Evolutionary conservation across 83 land plant species (phyloP).

Genomic region (Thuja plicata): DNA sequence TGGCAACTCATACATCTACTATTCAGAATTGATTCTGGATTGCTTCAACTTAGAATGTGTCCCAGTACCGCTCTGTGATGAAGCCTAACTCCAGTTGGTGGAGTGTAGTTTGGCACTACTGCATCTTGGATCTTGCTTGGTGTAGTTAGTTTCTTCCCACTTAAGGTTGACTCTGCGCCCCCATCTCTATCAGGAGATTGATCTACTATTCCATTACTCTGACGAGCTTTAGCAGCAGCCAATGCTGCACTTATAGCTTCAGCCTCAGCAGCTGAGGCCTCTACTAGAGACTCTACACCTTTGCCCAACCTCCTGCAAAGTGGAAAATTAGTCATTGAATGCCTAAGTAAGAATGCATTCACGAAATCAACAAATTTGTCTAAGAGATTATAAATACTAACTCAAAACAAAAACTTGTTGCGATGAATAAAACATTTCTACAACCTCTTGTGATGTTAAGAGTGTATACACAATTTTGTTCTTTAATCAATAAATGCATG

Average conservation of each 20-base stretch:
- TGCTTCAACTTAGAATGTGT: not conserved
- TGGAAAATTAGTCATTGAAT: not conserved
- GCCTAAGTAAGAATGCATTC: not conserved
- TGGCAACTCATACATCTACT: not conserved
- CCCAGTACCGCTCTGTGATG: conserved; percentile 83
- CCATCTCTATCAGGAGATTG: conserved; percentile 61
- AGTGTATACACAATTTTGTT: not conserved
- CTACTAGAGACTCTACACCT: conserved; percentile 87
- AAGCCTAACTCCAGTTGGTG: conserved; percentile 73
- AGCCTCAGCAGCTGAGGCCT: conserved; percentile 90
- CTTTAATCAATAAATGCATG: not conserved
- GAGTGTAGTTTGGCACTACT: conserved; percentile 36
- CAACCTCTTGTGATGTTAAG: not conserved
- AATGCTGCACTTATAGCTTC: conserved; percentile 88
- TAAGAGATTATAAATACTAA: not conserved
- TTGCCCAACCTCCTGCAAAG: conserved; percentile 55
- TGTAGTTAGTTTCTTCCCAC: conserved; percentile 55
- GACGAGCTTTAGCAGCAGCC: conserved; percentile 88
- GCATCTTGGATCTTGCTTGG: conserved; percentile 47
- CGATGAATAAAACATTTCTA: not conserved
- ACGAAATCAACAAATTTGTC: not conserved
- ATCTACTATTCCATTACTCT: conserved; percentile 65
- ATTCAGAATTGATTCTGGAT: not conserved
- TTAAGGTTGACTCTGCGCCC: conserved; percentile 82
- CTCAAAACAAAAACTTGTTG: not conserved